Evolutionary conservation across 208 protist genomes (phyloP).

Genomic region (Blechomonas ayalai): DNA sequence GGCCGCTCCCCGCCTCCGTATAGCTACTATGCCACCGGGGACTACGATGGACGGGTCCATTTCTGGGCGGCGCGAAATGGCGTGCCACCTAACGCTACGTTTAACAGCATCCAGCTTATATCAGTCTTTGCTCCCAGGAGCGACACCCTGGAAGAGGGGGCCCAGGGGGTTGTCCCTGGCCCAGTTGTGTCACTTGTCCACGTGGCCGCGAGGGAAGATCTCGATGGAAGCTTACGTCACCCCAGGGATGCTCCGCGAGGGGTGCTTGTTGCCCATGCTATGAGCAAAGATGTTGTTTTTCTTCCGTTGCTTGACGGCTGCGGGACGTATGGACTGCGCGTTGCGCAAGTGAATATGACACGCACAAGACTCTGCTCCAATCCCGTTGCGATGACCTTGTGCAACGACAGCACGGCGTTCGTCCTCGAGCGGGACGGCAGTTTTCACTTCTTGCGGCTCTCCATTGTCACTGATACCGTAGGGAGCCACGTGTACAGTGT

Average conservation of each 20-base stretch:
- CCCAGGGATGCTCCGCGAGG: slow-evolving; percentile 40
- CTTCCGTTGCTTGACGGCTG: slow-evolving; percentile 36
- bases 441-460: slow-evolving; percentile 30
- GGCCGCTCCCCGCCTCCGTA: slow-evolving; percentile 14
- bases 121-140: slow-evolving; percentile 14
- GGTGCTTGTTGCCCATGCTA: slow-evolving; percentile 60
- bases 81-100: slow-evolving; percentile 14
- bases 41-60: slow-evolving; percentile 40
- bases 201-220: slow-evolving; percentile 18
- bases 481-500: slow-evolving; percentile 27
- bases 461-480: slow-evolving; percentile 2
- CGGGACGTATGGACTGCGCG: slow-evolving; percentile 22
- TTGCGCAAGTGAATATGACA: slow-evolving; percentile 9
- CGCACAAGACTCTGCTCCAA: slow-evolving; percentile 18
- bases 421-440: slow-evolving; percentile 41
- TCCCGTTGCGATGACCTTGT: slow-evolving; percentile 34
- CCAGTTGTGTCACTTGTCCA: slow-evolving; percentile 47
- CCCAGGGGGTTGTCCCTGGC: slow-evolving; percentile 6
- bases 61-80: slow-evolving; percentile 75
- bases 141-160: slow-evolving; percentile 10
- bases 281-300: slow-evolving; percentile 35
- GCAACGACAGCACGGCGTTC: slow-evolving; percentile 36
- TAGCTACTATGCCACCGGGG: slow-evolving; percentile 65
- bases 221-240: slow-evolving; percentile 19
- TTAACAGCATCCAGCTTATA: slow-evolving; percentile 26